Base-by-base conservation (phyloP, 1,284 basidiomycete genomes). In the Ustilago bromivora region DNA sequence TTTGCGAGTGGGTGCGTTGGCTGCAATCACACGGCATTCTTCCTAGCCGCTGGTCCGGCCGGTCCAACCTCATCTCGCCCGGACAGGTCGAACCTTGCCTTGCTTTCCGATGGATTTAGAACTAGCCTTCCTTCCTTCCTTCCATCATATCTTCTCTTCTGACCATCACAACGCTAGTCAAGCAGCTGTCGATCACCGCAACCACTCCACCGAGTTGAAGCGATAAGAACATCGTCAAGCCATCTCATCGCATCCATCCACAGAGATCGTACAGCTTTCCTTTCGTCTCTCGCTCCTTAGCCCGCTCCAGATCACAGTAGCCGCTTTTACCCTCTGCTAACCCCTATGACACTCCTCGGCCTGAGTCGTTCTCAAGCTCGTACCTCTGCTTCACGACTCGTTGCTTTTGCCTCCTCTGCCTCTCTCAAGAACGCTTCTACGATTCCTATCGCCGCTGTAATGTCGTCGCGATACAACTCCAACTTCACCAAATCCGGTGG, bases 341-440 rank as follows among this genome's bases (percentile, higher is more conserved):
- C 71, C 63, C 71, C 46, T 64, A 73, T 73, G 71, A 68, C 71
- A 73, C 66, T 73, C 61, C 57, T 73, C 60, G 65, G 66, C 58
- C 51, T 68, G 58, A 61, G 58, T 64, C 71, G 71, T 58, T 73
- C 58, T 61, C 71, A 73, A 68, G 71, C 71, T 60, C 66, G 71
- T 51, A 61, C 71, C 54, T 76, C 73, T 61, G 73, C 68, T 61
- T 63, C 68, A 40, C 53, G 58, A 58, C 61, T 76, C 61, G 54
- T 47, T 41, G 35, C 57, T 32, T 47, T 64, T 28, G 55, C 63
- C 17, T 57, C 60, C 35, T 47, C 67, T 28, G 55, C 63, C 17
- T 57, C 60, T 40, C 23, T 51, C 55, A 65, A 68, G 31, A 19
- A 58, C 38, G 8, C 53, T 36, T 36, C 52, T 19, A 32, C 60